Conservation (phyloP, 306 rosid genomes). For the Prinsepia uniflora region DNA sequence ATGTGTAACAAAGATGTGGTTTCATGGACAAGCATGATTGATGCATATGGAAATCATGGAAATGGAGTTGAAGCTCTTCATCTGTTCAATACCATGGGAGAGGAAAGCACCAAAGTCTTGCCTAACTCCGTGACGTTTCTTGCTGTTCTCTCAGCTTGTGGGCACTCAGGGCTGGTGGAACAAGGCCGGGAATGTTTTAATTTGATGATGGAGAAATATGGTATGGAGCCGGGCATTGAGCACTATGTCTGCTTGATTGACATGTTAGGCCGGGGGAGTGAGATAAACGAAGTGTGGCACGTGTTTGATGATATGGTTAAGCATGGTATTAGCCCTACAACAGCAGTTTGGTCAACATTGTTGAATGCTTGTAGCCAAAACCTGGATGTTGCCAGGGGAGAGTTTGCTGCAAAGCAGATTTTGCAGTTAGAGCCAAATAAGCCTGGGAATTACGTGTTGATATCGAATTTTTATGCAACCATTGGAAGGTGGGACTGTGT, state of each 20-base stretch:
- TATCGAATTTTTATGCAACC: constrained; percentile 58
- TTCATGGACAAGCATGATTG: constrained; percentile 60
- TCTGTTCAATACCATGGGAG: constrained; percentile 33
- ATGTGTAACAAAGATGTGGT: constrained; percentile 41
- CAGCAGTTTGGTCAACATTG: constrained; percentile 51
- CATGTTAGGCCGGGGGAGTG: constrained; percentile 53
- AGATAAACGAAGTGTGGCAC: constrained; percentile 51
- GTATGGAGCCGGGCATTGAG: constrained; percentile 45
- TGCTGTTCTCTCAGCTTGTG: constrained; percentile 40
- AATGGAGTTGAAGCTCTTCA: constrained; percentile 42
- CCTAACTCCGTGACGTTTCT: constrained; percentile 55
- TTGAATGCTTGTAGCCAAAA: constrained; percentile 50
- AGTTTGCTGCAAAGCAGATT: constrained; percentile 48
- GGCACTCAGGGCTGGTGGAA: constrained; percentile 51
- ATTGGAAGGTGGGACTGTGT: constrained; percentile 58
- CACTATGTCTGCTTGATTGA: constrained; percentile 59
- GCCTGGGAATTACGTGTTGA: constrained; percentile 42
- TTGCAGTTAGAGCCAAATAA: constrained; percentile 50
- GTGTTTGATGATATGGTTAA: constrained; percentile 32
- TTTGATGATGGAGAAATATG: constrained; percentile 39
- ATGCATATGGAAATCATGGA: constrained; percentile 51
- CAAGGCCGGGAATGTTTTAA: constrained; percentile 47
- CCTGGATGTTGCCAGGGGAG: constrained; percentile 47
- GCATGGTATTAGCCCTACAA: constrained; percentile 35
- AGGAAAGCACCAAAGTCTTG: constrained; percentile 36